Evolutionary conservation across 2,329 filamentous ascomycete genomes (phyloP).

Genomic region (Spiromastix sp.): DNA sequence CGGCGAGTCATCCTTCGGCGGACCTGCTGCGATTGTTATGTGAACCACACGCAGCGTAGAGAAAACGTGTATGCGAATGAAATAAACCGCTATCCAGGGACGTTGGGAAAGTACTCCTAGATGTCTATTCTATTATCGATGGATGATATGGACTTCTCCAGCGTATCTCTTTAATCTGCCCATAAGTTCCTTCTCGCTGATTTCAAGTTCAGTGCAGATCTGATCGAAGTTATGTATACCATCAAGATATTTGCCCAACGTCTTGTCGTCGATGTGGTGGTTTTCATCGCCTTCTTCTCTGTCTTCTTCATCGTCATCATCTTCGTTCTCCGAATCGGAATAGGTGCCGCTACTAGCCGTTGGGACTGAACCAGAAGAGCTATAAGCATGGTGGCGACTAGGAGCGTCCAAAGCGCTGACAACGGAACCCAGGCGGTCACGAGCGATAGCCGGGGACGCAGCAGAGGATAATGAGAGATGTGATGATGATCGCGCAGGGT

Average conservation of each 20-base stretch:
- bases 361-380: background rate
- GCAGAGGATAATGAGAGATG: background rate
- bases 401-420: constrained; percentile 5
- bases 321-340: constrained; percentile 5
- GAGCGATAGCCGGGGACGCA: constrained; percentile 7
- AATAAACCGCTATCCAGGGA: no score
- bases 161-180: constrained; percentile 32
- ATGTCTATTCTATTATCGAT: no score
- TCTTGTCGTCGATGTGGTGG: constrained; percentile 27
- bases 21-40: no score
- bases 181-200: constrained; percentile 37
- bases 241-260: constrained; percentile 34
- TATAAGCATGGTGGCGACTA: background rate
- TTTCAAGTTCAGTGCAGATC: constrained; percentile 40
- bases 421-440: constrained; percentile 5
- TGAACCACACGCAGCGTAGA: no score
- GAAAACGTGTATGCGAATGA: no score
- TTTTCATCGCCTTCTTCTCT: constrained; percentile 9
- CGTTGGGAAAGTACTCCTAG: no score
- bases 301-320: constrained; percentile 8
- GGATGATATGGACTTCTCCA: constrained; percentile 36
- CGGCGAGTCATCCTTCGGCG: no score
- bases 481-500: constrained; percentile 20
- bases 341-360: background rate
- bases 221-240: constrained; percentile 41